Percentiles rank a stretch among this genome's conserved stretches.
These are phyloP conservation scores for Globisporangium recalcitrans DNA, from an alignment of 352 stramenopile genomes.

Conservation along the genomic window DNA sequence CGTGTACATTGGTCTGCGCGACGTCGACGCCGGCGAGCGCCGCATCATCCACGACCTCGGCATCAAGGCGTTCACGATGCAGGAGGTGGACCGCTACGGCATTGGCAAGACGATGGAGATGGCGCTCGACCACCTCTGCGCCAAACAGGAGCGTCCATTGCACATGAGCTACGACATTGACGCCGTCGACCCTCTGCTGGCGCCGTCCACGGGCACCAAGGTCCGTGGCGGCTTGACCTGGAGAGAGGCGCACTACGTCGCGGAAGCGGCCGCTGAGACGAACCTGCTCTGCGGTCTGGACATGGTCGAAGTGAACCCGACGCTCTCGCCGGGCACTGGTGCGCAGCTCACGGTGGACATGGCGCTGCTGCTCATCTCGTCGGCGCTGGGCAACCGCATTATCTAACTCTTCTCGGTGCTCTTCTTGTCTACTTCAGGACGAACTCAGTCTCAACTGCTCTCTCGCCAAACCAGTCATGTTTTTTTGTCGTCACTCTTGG, in stretches of 20 bases:
- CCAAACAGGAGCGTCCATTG: constrained; percentile 85
- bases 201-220: constrained; percentile 93
- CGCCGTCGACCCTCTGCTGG: constrained; percentile 92
- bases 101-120: constrained; percentile 97
- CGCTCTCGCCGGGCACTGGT: constrained; percentile 80
- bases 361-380: constrained; percentile 89
- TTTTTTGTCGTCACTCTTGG: neutral
- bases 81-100: constrained; percentile 94
- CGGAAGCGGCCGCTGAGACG: constrained; percentile 90
- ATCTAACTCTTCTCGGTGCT: constrained; percentile 37
- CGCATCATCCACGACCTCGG: constrained; percentile 87
- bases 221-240: constrained; percentile 95
- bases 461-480: neutral
- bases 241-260: constrained; percentile 95
- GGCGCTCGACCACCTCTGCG: constrained; percentile 91
- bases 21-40: constrained; percentile 91
- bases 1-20: constrained; percentile 94
- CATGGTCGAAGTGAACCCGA: constrained; percentile 96
- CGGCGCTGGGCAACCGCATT: constrained; percentile 91
- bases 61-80: constrained; percentile 96
- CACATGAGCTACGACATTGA: constrained; percentile 99
- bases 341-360: constrained; percentile 92
- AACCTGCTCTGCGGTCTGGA: constrained; percentile 87
- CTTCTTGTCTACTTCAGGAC: too few relatives aligned
- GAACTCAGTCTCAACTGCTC: too few relatives aligned